Conservation (phyloP, 2,329 filamentous ascomycete genomes). For the Phaeosphaeria sp. region DNA sequence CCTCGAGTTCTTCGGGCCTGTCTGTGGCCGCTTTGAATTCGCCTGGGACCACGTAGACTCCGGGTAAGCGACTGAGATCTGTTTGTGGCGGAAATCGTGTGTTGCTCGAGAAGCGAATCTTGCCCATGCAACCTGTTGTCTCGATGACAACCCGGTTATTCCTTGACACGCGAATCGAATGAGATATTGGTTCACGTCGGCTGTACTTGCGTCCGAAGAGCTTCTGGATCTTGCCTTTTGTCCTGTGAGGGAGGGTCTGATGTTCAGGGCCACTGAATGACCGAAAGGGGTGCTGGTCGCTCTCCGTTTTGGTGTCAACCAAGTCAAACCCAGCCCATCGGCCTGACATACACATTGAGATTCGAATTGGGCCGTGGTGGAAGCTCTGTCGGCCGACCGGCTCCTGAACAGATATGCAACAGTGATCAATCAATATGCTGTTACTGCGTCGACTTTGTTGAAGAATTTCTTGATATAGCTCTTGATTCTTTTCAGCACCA, state of each 20-base stretch:
- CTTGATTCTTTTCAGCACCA: background rate
- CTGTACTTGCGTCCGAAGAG: background rate
- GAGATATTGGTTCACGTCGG: background rate
- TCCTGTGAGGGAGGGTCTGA: background rate
- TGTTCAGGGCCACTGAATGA: no score
- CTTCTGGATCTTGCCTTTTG: background rate
- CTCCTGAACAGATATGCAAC: no score
- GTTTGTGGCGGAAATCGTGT: constrained; percentile 5
- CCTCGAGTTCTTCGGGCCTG: constrained; percentile 19
- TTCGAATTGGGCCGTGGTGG: no score
- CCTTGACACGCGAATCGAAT: background rate
- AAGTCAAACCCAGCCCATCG: no score
- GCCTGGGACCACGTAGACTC: constrained; percentile 32
- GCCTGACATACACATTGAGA: no score
- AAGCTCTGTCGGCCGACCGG: no score
- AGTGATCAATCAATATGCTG: no score
- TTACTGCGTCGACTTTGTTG: background rate
- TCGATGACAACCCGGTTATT: background rate
- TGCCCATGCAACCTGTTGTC: constrained; percentile 8
- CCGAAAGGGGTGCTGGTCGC: no score
- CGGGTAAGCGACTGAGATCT: constrained; percentile 29
- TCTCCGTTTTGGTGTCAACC: no score
- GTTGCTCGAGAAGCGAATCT: constrained; percentile 8
- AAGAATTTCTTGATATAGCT: background rate
- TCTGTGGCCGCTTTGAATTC: constrained; percentile 22